These are phyloP conservation scores for Acrocalymma vagum DNA, from an alignment of 2,329 filamentous ascomycete genomes.

Conservation along the genomic window DNA sequence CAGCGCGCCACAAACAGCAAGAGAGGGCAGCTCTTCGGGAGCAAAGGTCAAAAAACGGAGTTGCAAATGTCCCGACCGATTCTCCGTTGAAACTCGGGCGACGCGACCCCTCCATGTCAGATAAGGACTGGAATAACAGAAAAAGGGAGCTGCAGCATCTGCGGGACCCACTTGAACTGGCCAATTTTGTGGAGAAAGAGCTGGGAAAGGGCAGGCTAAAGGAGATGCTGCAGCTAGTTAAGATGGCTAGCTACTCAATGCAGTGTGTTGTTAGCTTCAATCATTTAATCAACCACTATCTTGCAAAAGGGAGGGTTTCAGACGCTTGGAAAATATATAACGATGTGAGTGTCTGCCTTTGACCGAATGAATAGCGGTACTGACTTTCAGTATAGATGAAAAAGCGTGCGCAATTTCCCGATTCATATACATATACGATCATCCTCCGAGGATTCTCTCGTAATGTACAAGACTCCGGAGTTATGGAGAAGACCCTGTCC, in stretches of 20 bases:
- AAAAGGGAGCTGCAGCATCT: conserved; percentile 69
- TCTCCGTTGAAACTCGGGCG: conserved; percentile 32
- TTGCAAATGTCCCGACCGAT: conserved; percentile 14
- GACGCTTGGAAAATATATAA: conserved; percentile 85
- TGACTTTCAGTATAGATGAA: conserved; percentile 76
- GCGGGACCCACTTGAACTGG: conserved; percentile 76
- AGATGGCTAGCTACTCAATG: conserved; percentile 71
- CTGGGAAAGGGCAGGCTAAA: conserved; percentile 68
- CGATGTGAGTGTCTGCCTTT: conserved; percentile 65
- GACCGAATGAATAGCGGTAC: conserved; percentile 1
- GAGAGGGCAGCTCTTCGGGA: conserved; percentile 29
- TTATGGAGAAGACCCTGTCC: conserved; percentile 73
- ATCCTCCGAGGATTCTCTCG: conserved; percentile 78
- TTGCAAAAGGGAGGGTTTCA: conserved; percentile 68
- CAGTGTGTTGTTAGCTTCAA: conserved; percentile 86
- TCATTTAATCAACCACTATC: conserved; percentile 75
- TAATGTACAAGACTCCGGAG: conserved; percentile 65
- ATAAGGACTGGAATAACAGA: conserved; percentile 44
- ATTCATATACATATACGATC: conserved; percentile 83
- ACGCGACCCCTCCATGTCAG: conserved; percentile 32
- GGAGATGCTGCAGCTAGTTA: conserved; percentile 74
- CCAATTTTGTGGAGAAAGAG: conserved; percentile 69
- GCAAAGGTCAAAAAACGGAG: conserved; percentile 15
- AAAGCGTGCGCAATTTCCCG: conserved; percentile 83
- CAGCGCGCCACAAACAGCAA: conserved; percentile 31